These are phyloP conservation scores for Trichoderma asperellum DNA, from an alignment of 2,329 filamentous ascomycete species.

Conservation along the genomic window DNA sequence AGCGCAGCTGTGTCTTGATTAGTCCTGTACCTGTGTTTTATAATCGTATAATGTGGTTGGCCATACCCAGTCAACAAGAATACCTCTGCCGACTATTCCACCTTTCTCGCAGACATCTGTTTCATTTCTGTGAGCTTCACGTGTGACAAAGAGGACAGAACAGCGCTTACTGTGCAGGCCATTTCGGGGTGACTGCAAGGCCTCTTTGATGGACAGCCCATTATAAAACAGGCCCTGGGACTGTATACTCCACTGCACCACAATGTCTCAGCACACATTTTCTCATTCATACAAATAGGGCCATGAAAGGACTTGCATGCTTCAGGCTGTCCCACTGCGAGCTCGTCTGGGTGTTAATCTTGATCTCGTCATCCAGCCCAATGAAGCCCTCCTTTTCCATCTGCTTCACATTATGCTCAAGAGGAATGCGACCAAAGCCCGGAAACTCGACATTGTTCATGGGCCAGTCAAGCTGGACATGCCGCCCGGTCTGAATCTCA, in stretches of 20 bases:
- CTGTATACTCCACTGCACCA: neutral
- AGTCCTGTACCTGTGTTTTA: too few species aligned
- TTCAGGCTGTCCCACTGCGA: conserved; percentile 16
- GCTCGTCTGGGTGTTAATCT: conserved; percentile 13
- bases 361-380: conserved; percentile 9
- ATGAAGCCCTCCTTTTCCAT: neutral
- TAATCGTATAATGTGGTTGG: too few species aligned
- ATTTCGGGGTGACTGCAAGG: neutral
- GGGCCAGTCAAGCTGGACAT: conserved; percentile 4
- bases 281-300: neutral
- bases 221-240: neutral
- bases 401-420: neutral
- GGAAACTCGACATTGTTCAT: conserved; percentile 15
- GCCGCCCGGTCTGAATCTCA: neutral
- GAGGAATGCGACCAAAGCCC: conserved; percentile 2
- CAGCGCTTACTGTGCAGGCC: neutral
- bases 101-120: conserved; percentile 1
- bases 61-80: conserved; percentile 1
- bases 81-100: neutral
- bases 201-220: neutral
- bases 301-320: neutral
- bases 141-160: neutral
- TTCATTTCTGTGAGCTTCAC: neutral
- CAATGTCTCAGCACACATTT: neutral
- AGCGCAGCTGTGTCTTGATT: neutral